These are phyloP conservation scores for Plasmodium relictum DNA, from an alignment of 169 alveolate genomes.

Conservation along the genomic window DNA sequence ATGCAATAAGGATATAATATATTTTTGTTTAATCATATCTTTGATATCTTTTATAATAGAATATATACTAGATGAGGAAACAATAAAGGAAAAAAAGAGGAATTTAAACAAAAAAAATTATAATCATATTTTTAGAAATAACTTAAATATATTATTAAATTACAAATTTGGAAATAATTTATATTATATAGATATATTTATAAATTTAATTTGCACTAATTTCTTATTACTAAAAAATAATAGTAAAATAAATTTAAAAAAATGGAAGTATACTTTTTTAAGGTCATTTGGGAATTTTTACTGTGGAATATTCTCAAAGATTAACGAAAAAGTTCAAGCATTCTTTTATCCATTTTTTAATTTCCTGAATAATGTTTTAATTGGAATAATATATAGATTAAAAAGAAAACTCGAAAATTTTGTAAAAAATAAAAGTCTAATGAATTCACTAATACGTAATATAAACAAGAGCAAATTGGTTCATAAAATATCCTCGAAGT, in stretches of 20 bases:
- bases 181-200: conserved; percentile 61
- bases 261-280: conserved; percentile 25
- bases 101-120: background rate
- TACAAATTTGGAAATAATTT: conserved; percentile 44
- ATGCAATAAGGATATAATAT: conserved; percentile 24
- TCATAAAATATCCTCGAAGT: conserved; percentile 2
- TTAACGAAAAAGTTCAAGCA: conserved; percentile 26
- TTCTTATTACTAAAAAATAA: conserved; percentile 19
- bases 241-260: background rate
- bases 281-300: conserved; percentile 55
- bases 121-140: background rate
- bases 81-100: conserved; percentile 2
- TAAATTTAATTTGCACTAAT: conserved; percentile 34
- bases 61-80: conserved; percentile 27
- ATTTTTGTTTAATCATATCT: conserved; percentile 49
- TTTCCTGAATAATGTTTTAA: conserved; percentile 23
- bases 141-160: conserved; percentile 36
- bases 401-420: background rate
- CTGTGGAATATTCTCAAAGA: conserved; percentile 41
- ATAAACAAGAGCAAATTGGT: conserved; percentile 4
- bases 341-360: conserved; percentile 59
- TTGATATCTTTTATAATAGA: conserved; percentile 32
- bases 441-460: background rate
- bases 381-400: conserved; percentile 21
- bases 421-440: background rate